phyloP scores from a whole-genome alignment of 2,329 filamentous ascomycete species.

The Coleophoma crateriformis region DNA sequence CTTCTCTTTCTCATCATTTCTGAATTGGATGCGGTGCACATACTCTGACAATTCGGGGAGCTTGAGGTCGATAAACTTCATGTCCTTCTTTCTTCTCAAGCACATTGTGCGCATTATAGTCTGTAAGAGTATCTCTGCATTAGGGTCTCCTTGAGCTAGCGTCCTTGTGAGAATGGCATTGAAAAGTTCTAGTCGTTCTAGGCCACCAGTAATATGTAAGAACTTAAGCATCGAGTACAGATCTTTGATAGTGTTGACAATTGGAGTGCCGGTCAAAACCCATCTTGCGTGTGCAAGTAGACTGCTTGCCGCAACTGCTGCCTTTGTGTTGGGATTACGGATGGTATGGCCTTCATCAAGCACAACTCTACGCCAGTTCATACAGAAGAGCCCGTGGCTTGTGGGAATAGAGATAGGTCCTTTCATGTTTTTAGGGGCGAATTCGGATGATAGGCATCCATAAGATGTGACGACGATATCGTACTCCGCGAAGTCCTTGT shows the following conservation, averaged over 20 bases:
- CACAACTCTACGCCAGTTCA: constrained; percentile 73
- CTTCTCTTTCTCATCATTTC: constrained; percentile 66
- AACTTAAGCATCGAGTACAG: constrained; percentile 77
- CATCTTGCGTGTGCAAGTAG: constrained; percentile 69
- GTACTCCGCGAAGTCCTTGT: constrained; percentile 54
- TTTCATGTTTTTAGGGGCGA: constrained; percentile 40
- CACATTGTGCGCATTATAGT: constrained; percentile 76
- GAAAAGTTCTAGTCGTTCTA: constrained; percentile 70
- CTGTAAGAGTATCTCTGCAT: constrained; percentile 62
- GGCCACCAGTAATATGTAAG: constrained; percentile 67
- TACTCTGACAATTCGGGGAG: constrained; percentile 75
- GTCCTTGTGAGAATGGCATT: constrained; percentile 66
- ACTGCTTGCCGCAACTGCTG: constrained; percentile 60
- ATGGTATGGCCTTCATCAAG: constrained; percentile 82
- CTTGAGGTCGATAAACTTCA: constrained; percentile 79
- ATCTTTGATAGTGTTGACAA: constrained; percentile 78
- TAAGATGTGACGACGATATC: constrained; percentile 84
- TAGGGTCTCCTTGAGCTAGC: constrained; percentile 49
- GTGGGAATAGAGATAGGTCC: constrained; percentile 33
- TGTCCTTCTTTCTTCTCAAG: constrained; percentile 77
- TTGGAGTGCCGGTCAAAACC: constrained; percentile 77
- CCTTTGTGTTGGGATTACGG: constrained; percentile 70
- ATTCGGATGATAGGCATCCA: constrained; percentile 67
- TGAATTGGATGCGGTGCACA: constrained; percentile 69
- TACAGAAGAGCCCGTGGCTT: constrained; percentile 49